Evolutionary conservation across 306 rosid genomes (phyloP).

Genomic region (Glycyrrhiza uralensis): DNA sequence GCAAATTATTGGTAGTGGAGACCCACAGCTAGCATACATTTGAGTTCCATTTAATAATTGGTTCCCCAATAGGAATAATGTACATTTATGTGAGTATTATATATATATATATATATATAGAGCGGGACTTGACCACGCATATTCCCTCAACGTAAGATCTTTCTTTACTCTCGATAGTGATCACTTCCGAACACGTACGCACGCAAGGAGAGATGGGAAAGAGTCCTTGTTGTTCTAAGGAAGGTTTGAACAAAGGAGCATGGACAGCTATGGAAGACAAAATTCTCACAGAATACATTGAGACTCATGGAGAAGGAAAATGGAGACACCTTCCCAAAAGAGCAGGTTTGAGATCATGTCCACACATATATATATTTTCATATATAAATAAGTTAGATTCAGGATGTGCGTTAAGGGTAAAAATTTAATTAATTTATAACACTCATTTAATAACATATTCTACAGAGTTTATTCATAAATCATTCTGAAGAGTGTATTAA

Average conservation of each 20-base stretch:
- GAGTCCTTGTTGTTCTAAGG: conserved; percentile 46
- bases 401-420: no score
- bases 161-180: not conserved
- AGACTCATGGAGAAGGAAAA: conserved; percentile 47
- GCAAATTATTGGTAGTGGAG: not conserved
- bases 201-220: conserved; percentile 38
- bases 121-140: not conserved
- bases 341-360: conserved; percentile 33
- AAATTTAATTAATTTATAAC: no score
- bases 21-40: not conserved
- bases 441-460: no score
- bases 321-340: conserved; percentile 50
- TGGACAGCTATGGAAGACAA: conserved; percentile 54
- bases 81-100: not conserved
- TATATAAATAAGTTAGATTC: no score
- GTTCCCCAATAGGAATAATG: not conserved
- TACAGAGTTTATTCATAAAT: no score
- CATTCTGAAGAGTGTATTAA: no score
- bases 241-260: conserved; percentile 52
- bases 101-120: not conserved
- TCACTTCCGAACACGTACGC: not conserved
- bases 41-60: no score
- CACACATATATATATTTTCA: no score
- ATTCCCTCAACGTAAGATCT: not conserved
- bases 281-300: conserved; percentile 33